Evolutionary conservation across 2,329 filamentous ascomycete species (phyloP), one percentile per base, ranked within the genome.

Genomic region (Ophiostoma perfectum): DNA sequence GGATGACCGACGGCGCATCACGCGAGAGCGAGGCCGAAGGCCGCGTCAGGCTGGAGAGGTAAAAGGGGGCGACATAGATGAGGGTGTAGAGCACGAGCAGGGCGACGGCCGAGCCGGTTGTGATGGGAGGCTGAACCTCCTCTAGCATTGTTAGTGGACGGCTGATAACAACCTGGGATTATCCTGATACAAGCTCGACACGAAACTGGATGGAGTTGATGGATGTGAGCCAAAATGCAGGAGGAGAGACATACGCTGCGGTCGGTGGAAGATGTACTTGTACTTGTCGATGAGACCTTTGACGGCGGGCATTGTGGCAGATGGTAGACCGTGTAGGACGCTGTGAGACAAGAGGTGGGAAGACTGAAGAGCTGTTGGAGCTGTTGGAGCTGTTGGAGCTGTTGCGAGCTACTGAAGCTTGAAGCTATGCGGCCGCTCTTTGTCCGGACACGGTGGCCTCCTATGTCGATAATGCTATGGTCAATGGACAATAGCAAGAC

Each of bases 61-160:
- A 97, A 78, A 98, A 92, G 38, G 95, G 94, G 3, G 91, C 81
- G 74, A 99, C 91, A 80, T 98, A 99, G 80, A 92, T 80, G 73
- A 93, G 78, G n/a, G 92, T 96, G 79, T 96, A 96, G 71, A 88
- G 78, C 71, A 80, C 78, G 60, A 80, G 76, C 45, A 80, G 71
- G 39, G 72, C 72, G 62, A 75, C 73, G 71, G 80, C 80, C 41
- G 76, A 76, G 62, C 70, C 68, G 44, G 78, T 78, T 69, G 76
- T 79, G 74, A 81, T 79, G 71, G 79, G 79, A 42, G 79, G 79
- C 45, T 78, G 76, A n/a, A 68, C 44, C 12, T 70, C 68, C 12
- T 67, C 66, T 67, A 64, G 8, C 49, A 55, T 27, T 65, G 60
- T 63, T 39, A 63, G 60, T 14, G 6, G 18, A 14, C 27, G 2